Percentiles rank a stretch among this genome's conserved stretches.
phyloP scores from a whole-genome alignment of 768 basidiomycete species.

The Xerocomellus dryophilus region DNA sequence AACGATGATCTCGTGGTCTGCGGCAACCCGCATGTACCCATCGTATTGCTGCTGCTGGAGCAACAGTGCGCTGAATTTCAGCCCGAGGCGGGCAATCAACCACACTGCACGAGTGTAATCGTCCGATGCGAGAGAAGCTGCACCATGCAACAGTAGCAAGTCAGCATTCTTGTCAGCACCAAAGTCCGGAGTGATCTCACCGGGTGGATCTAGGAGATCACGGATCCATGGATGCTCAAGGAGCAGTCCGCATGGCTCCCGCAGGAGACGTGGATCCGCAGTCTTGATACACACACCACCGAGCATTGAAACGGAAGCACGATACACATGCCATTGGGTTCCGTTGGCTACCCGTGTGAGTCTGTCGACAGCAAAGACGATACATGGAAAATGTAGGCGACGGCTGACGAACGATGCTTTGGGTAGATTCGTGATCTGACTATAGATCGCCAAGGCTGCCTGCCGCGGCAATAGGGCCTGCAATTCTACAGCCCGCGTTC shows the following conservation, averaged over 20 bases:
- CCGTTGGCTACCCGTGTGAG: not conserved
- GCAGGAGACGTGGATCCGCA: not conserved
- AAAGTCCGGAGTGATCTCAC: not conserved
- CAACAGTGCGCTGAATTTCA: slow-evolving; percentile 3
- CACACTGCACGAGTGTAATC: not conserved
- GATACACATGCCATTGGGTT: not conserved
- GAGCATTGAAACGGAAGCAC: not conserved
- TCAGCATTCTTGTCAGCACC: not conserved
- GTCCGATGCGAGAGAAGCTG: not conserved
- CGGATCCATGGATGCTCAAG: slow-evolving; percentile 4
- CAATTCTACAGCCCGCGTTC: not conserved
- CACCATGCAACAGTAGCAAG: not conserved
- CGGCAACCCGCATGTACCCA: slow-evolving; percentile 5
- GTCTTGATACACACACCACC: not conserved
- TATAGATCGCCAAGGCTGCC: not conserved
- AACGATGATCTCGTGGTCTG: slow-evolving; percentile 4
- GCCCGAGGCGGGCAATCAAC: slow-evolving; percentile 4
- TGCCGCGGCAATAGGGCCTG: not conserved
- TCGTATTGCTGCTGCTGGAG: not conserved
- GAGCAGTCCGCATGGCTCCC: not conserved
- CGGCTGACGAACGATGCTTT: not conserved
- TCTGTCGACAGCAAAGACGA: not conserved
- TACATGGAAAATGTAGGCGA: slow-evolving; percentile 2
- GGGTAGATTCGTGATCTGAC: not conserved
- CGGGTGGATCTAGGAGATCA: not conserved